phyloP scores from a whole-genome alignment of 1,284 basidiomycete genomes.

The Leccinum pachyderme region DNA sequence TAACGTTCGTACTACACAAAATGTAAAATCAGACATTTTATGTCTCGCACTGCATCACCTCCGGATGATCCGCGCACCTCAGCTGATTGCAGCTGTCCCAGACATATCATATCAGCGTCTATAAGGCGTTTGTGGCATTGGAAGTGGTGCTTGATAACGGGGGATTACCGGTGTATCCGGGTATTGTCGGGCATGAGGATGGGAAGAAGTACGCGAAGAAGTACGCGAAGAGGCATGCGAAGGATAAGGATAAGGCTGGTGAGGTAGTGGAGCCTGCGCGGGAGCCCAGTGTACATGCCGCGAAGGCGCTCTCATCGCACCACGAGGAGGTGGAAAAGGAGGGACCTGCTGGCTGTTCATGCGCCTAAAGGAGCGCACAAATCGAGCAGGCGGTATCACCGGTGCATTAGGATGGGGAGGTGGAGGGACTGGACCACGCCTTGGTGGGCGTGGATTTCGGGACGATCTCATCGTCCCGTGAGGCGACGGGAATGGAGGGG shows the following conservation, averaged over 20 bases:
- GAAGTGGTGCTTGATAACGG: constrained; percentile 24
- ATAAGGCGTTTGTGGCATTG: constrained; percentile 3
- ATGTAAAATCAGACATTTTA: constrained; percentile 22
- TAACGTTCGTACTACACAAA: constrained; percentile 24
- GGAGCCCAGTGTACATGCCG: constrained; percentile 30
- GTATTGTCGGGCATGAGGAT: constrained; percentile 1
- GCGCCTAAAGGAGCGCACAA: constrained; percentile 10
- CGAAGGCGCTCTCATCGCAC: constrained; percentile 15
- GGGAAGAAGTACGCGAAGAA: constrained; percentile 12
- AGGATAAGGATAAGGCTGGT: constrained; percentile 30
- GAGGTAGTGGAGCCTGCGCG: constrained; percentile 27
- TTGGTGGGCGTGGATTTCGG: not conserved
- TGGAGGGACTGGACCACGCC: constrained; percentile 13
- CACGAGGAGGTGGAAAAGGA: constrained; percentile 26
- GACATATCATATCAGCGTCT: constrained; percentile 20
- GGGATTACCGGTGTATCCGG: constrained; percentile 7
- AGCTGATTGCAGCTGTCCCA: constrained; percentile 13
- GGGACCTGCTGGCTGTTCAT: constrained; percentile 11
- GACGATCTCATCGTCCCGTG: constrained; percentile 3
- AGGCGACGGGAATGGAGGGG: constrained; percentile 9
- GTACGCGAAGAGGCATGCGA: constrained; percentile 18
- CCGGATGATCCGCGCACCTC: constrained; percentile 30
- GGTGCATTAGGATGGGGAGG: constrained; percentile 24
- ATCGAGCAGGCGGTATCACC: constrained; percentile 16
- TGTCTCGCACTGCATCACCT: constrained; percentile 18